Percentiles rank a stretch among this genome's conserved stretches.
Evolutionary conservation across 108 stramenopile species (phyloP).

Genomic region (Chaetoceros tenuissimus): DNA sequence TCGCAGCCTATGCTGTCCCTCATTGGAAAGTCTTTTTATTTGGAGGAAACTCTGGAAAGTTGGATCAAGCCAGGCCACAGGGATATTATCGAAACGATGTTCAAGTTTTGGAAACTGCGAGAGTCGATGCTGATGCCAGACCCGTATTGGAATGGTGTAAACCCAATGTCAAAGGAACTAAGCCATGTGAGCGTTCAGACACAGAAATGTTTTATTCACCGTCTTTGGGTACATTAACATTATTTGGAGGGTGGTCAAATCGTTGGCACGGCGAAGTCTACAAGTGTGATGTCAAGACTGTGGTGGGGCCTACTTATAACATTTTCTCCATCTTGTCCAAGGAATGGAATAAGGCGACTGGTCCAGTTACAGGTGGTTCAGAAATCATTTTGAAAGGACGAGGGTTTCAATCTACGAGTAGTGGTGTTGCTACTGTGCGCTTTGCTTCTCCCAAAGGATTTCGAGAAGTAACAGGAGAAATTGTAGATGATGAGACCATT

Average conservation of each 20-base stretch:
- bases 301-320: constrained; percentile 82
- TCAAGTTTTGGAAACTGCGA: constrained; percentile 46
- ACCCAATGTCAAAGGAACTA: constrained; percentile 25
- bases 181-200: constrained; percentile 56
- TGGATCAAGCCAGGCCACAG: constrained; percentile 32
- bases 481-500: constrained; percentile 37
- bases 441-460: constrained; percentile 45
- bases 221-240: constrained; percentile 31
- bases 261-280: constrained; percentile 56
- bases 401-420: constrained; percentile 36
- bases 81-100: constrained; percentile 48
- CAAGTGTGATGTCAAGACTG: constrained; percentile 46
- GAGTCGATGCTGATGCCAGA: background rate
- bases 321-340: constrained; percentile 12
- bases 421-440: constrained; percentile 11
- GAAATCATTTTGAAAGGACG: constrained; percentile 33
- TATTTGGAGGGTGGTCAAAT: constrained; percentile 80
- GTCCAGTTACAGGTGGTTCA: constrained; percentile 64
- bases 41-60: constrained; percentile 67
- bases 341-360: constrained; percentile 29
- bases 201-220: constrained; percentile 44
- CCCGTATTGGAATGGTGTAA: constrained; percentile 20
- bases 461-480: constrained; percentile 40
- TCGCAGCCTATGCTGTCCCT: constrained; percentile 68
- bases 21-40: constrained; percentile 81